These are phyloP conservation scores for Prunella vulgaris DNA, from an alignment of 257 asterid species.

Conservation along the genomic window DNA sequence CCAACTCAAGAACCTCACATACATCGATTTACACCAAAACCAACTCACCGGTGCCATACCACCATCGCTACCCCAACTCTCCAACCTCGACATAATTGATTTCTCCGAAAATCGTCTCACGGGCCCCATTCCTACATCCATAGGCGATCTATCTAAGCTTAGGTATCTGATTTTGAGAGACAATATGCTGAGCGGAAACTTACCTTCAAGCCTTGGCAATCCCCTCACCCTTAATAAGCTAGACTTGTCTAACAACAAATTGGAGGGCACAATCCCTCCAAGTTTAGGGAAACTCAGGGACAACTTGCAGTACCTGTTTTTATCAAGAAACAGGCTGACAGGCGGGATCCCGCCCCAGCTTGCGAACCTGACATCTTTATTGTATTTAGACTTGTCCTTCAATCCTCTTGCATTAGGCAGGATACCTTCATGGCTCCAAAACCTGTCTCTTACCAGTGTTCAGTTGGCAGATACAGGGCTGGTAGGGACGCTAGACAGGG, in stretches of 20 bases:
- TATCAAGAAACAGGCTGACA: conserved; percentile 32
- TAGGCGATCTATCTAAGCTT: conserved; percentile 34
- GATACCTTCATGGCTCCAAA: conserved; percentile 46
- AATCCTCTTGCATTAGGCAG: conserved; percentile 44
- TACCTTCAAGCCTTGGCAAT: conserved; percentile 53
- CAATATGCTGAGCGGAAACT: conserved; percentile 48
- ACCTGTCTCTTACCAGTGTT: conserved; percentile 31
- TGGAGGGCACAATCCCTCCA: conserved; percentile 51
- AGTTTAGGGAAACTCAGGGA: conserved; percentile 40
- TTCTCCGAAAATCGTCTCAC: conserved; percentile 35
- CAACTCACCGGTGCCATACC: conserved; percentile 49
- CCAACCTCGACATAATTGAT: conserved; percentile 20
- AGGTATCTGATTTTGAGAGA: conserved; percentile 37
- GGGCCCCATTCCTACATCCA: conserved; percentile 47
- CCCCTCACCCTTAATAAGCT: conserved; percentile 31
- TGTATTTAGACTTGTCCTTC: neutral
- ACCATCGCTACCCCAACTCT: conserved; percentile 31
- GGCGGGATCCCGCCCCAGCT: no score
- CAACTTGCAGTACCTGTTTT: conserved; percentile 20
- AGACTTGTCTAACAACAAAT: conserved; percentile 46
- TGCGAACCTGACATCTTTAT: no score
- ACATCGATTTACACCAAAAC: conserved; percentile 41
- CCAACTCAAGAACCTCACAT: conserved; percentile 26
- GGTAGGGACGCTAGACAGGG: conserved; percentile 33
- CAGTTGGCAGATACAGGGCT: conserved; percentile 47